A percentile compares a stretch with the other conserved stretches of the same genome.
Evolutionary conservation across 2,329 filamentous ascomycete genomes (phyloP).

Genomic region (Penicillium sp.): DNA sequence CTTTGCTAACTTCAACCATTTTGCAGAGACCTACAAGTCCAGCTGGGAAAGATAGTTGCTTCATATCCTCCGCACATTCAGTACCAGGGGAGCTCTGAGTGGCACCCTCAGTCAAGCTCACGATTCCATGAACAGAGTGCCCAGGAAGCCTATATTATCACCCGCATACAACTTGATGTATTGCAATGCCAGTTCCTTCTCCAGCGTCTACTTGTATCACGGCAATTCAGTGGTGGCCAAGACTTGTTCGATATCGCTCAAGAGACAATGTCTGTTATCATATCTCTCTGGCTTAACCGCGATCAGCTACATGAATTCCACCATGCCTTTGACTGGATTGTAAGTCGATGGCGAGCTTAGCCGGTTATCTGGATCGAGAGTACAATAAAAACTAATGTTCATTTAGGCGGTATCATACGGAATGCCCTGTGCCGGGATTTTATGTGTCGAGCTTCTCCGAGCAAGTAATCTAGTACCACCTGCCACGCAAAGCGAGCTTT

Average conservation of each 20-base stretch:
- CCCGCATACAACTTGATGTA: slow-evolving; percentile 1
- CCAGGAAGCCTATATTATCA: neutral
- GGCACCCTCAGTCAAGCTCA: neutral
- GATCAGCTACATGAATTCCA: neutral
- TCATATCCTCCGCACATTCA: neutral
- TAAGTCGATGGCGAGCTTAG: neutral
- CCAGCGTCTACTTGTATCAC: neutral
- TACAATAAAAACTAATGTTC: neutral
- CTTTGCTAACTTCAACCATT: neutral
- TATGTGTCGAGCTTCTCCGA: neutral
- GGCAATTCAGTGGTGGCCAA: neutral
- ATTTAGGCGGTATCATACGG: neutral
- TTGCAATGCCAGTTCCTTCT: slow-evolving; percentile 2
- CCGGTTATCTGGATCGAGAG: neutral
- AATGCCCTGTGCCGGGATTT: neutral
- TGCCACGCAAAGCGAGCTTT: neutral
- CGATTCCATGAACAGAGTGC: neutral
- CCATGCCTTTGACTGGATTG: slow-evolving; percentile 1
- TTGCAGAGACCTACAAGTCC: neutral
- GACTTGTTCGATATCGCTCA: slow-evolving; percentile 1
- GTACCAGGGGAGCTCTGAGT: neutral
- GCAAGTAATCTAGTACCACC: neutral
- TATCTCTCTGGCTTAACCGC: neutral
- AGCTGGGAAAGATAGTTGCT: neutral
- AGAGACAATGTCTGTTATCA: slow-evolving; percentile 1